A percentile compares a stretch with the other conserved stretches of the same genome.
Conservation (phyloP, 106 monocot species). For the Phalaenopsis equestris region DNA sequence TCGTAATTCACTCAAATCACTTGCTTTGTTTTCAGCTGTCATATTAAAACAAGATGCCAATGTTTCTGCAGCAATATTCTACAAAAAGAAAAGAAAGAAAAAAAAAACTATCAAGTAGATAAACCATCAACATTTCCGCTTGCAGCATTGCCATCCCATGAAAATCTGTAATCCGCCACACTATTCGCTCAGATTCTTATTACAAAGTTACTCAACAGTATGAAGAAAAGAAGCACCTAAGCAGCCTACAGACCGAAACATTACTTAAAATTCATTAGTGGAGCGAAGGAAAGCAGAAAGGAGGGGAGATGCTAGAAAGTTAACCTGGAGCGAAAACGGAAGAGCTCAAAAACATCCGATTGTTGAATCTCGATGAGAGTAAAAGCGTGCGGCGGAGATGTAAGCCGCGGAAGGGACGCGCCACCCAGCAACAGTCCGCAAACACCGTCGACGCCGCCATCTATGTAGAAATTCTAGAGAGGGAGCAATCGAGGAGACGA, state of each 20-base stretch:
- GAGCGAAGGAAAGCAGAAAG: background rate
- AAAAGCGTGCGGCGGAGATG: background rate
- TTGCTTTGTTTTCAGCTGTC: no score
- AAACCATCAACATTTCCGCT: background rate
- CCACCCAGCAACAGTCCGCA: background rate
- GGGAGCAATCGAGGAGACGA: background rate
- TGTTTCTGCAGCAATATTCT: no score
- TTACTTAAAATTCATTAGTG: background rate
- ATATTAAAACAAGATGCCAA: no score
- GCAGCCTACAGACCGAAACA: background rate
- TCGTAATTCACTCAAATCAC: no score
- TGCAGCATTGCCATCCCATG: background rate
- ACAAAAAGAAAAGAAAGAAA: no score
- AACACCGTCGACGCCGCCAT: background rate
- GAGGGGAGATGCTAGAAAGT: background rate
- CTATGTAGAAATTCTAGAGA: background rate
- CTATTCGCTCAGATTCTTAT: no score
- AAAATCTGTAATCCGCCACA: background rate
- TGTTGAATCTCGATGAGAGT: background rate
- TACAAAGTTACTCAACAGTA: no score
- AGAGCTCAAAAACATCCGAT: background rate
- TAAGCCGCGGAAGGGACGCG: background rate
- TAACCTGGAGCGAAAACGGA: background rate
- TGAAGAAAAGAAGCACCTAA: background rate
- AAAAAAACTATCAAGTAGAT: no score